Evolutionary conservation across 164 flowering plant species (phyloP), one percentile per base, ranked within the genome.

Genomic region (Houttuynia cordata): DNA sequence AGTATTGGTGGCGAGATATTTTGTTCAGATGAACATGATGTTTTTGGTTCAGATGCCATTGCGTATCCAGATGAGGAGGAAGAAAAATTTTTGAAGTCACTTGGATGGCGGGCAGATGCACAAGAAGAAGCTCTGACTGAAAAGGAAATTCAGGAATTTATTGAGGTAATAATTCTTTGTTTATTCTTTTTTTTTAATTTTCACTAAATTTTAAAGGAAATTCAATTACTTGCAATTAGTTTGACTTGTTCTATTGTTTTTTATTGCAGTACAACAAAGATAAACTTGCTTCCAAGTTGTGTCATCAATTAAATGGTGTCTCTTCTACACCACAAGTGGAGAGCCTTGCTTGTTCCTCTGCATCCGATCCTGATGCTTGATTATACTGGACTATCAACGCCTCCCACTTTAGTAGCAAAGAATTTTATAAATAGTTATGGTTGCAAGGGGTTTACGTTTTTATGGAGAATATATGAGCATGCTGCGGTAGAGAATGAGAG

Each of bases 61-160:
- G 68, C 74, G 40, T 63, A 57, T 70, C 72, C 83, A 10, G 80
- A 80, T 60, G 95, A 88, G 58, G 87, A 87, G 68, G 98, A 92
- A 75, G 78, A 69, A 53, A 80, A 78, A 8, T 92, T 92, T 61
- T 85, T 92, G 60, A 81, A 84, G 30, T 87, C 93, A 13, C 91
- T 92, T 74, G 98, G 98, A 17, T 92, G 98, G 98, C 87, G 85
- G 9, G 91, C 85, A 74, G 78, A 74, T 50, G 85, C 73, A 24
- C 96, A 84, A 60, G 91, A 82, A 67, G 97, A 71, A 71, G 91
- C 81, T 47, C 83, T 92, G 37, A 92, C 98, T 8, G 81, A 86
- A 66, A 96, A 92, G 72, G 98, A 92, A 77, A 92, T 89, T 56
- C 78, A 76, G 73, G 75, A 81, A 47, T 92, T 89, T 66, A 76